Percentiles rank a stretch among this genome's conserved stretches.
phyloP scores from a whole-genome alignment of 1,284 basidiomycete genomes.

The Ustilago cynodontis region DNA sequence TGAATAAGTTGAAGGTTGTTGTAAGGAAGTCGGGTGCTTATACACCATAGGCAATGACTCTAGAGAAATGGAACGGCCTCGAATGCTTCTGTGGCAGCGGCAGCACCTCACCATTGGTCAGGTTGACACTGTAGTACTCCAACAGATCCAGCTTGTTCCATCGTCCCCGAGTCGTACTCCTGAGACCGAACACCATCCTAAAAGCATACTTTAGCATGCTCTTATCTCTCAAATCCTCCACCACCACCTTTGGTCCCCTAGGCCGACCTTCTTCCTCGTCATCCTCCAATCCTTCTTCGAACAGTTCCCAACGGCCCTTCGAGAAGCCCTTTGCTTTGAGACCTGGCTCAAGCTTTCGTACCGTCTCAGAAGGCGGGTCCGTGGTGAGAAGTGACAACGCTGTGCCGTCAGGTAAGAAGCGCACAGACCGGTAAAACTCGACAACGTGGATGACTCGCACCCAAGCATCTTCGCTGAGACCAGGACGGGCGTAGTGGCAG shows the following conservation, averaged over 20 bases:
- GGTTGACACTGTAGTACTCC: slow-evolving; percentile 75
- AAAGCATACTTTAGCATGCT: slow-evolving; percentile 79
- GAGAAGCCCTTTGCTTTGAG: slow-evolving; percentile 79
- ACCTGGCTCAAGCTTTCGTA: slow-evolving; percentile 81
- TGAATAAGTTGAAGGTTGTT: not conserved
- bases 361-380: slow-evolving; percentile 81
- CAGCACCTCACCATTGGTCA: slow-evolving; percentile 80
- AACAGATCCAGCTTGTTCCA: slow-evolving; percentile 89
- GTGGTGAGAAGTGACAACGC: slow-evolving; percentile 88
- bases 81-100: slow-evolving; percentile 84
- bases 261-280: slow-evolving; percentile 46
- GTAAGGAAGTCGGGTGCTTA: slow-evolving; percentile 15
- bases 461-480: slow-evolving; percentile 65
- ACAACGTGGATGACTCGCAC: slow-evolving; percentile 67
- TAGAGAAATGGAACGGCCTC: slow-evolving; percentile 91
- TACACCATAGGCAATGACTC: slow-evolving; percentile 70
- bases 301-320: slow-evolving; percentile 72
- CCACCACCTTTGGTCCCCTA: slow-evolving; percentile 56
- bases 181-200: slow-evolving; percentile 82
- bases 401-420: slow-evolving; percentile 87
- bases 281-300: slow-evolving; percentile 51
- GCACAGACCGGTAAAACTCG: slow-evolving; percentile 81
- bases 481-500: slow-evolving; percentile 65
- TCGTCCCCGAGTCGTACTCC: slow-evolving; percentile 76
- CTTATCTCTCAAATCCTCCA: slow-evolving; percentile 63